Evolutionary conservation across 1,284 basidiomycete genomes (phyloP), one percentile per base, ranked within the genome.

Genomic region (Phlebopus sp.): DNA sequence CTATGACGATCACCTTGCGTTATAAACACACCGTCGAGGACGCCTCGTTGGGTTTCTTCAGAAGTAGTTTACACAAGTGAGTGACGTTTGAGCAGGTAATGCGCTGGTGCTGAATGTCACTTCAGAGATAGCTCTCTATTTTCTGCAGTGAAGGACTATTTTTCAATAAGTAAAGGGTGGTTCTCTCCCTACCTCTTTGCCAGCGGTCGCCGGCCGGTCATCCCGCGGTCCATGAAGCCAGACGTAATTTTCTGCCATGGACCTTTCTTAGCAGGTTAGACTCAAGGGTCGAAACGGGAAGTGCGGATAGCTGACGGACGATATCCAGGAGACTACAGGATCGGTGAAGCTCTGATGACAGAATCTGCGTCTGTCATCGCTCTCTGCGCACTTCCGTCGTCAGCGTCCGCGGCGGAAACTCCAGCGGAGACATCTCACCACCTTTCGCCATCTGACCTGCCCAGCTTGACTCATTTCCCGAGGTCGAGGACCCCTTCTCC

Each of bases 171-270:
- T 62, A 84, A 84, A 58, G 82, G 81, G 11, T 83, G 81, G 81
- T 82, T 84, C 63, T 79, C 75, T 19, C 79, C 83, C 0, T 84
- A 84, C 58, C 69, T 84, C 1, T 84, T 82, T 55, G 81, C 81
- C 3, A 83, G 79, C 50, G 74, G 72, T 7, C 71, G 79, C 14
- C 63, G 80, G 44, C 81, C 81, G 2, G 71, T 77, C 55, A 84
- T 81, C 49, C 81, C 78, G 1, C 71, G 82, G 32, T 73, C 73
- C 11, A 78, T 84, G 74, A 82, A 74, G 59, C 81, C 82, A 21
- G 83, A 84, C 61, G 64, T 84, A 7, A 64, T 83, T n/a, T 84
- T 84, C 57, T 83, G 78, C 53, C 80, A 84, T 59, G 79, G 79
- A 1, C 82, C 81, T 4, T 84, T 84, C 66, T 66, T 83, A 30